Evolutionary conservation across 805 yeast genomes (phyloP).

Genomic region (Ogataea trehaloabstinens): DNA sequence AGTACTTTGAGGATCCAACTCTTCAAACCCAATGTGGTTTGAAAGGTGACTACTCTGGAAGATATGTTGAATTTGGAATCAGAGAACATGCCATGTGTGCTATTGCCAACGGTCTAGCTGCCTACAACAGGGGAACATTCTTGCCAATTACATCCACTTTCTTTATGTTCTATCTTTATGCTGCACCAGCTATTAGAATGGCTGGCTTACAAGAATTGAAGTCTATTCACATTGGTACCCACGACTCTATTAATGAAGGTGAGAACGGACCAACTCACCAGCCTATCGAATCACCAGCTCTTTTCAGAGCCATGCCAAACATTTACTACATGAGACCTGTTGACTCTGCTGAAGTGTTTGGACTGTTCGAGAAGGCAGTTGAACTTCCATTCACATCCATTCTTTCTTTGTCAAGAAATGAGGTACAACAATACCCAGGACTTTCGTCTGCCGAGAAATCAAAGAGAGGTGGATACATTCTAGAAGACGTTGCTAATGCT

Average conservation of each 20-base stretch:
- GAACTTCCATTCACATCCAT: conserved; percentile 59
- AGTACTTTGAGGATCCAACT: conserved; percentile 88
- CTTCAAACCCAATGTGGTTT: conserved; percentile 46
- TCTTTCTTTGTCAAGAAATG: conserved; percentile 79
- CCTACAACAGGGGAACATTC: conserved; percentile 92
- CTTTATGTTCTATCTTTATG: conserved; percentile 87
- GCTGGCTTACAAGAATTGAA: conserved; percentile 82
- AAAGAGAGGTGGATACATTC: conserved; percentile 88
- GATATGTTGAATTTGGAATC: conserved; percentile 96
- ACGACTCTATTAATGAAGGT: conserved; percentile 87
- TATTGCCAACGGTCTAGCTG: conserved; percentile 93
- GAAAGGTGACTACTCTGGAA: conserved; percentile 79
- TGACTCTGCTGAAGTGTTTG: conserved; percentile 85
- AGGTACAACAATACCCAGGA: conserved; percentile 90
- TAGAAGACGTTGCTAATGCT: conserved; percentile 57
- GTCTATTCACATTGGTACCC: conserved; percentile 83
- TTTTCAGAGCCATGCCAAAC: conserved; percentile 78
- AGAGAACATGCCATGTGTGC: conserved; percentile 99
- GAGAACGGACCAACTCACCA: conserved; percentile 95
- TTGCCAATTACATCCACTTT: conserved; percentile 44
- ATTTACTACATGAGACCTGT: conserved; percentile 88
- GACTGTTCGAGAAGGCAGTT: conserved; percentile 70
- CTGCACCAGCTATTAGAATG: conserved; percentile 85
- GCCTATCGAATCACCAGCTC: conserved; percentile 77
- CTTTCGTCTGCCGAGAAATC: conserved; percentile 85